phyloP scores from a whole-genome alignment of 768 basidiomycete species.

The Trametes punicea region DNA sequence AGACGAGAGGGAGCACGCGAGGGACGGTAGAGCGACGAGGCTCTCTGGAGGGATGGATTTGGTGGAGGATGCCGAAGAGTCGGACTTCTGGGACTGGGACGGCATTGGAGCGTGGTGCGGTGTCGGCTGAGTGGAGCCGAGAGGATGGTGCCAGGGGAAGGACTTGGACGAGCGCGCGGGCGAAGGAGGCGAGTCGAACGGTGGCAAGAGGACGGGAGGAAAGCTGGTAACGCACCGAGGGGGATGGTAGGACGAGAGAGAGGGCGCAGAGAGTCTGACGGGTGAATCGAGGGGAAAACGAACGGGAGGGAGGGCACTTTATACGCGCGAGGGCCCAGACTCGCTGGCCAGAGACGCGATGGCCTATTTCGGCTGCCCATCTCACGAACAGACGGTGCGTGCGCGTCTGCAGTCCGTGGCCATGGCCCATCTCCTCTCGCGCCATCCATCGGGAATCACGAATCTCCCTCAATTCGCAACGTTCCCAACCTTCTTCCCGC shows the following conservation, averaged over 20 bases:
- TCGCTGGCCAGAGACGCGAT: conserved; percentile 11
- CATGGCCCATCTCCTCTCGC: conserved; percentile 9
- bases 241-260: background rate
- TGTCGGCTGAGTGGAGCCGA: conserved; percentile 2
- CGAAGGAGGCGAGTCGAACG: background rate
- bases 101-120: conserved; percentile 12
- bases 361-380: conserved; percentile 19
- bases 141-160: conserved; percentile 1
- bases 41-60: conserved; percentile 44
- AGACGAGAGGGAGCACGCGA: conserved; percentile 63
- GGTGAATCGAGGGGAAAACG: conserved; percentile 20
- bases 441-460: conserved; percentile 12
- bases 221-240: background rate
- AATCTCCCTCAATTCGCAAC: background rate
- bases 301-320: conserved; percentile 27
- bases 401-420: background rate
- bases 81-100: conserved; percentile 25
- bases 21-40: conserved; percentile 70
- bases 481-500: conserved; percentile 12
- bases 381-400: conserved; percentile 2
- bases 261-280: conserved; percentile 7
- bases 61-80: conserved; percentile 31
- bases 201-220: background rate
- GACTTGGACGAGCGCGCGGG: conserved; percentile 20
- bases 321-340: conserved; percentile 26